phyloP scores from a whole-genome alignment of 2,329 filamentous ascomycete species.

The Trichothecium sympodiale region DNA sequence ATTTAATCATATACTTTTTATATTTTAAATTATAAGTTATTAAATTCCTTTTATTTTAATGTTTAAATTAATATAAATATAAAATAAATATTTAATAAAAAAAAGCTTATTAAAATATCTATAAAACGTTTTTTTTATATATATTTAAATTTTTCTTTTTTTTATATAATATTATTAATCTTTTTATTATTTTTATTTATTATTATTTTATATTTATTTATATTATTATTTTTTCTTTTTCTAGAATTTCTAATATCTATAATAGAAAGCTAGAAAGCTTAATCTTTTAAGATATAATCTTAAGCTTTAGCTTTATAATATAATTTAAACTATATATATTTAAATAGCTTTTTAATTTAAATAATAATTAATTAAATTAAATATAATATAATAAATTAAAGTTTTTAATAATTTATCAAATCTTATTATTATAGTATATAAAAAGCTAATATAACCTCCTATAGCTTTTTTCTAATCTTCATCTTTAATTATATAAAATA shows the following conservation, averaged over 20 bases:
- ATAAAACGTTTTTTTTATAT: background rate
- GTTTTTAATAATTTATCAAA: no score
- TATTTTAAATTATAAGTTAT: background rate
- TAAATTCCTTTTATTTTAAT: conserved; percentile 1
- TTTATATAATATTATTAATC: background rate
- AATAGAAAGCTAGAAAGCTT: no score
- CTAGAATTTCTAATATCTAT: no score
- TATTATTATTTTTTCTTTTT: no score
- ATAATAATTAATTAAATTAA: no score
- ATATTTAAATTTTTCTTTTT: conserved; percentile 1
- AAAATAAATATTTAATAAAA: conserved; percentile 1
- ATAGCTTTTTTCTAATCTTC: background rate
- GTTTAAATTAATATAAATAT: conserved; percentile 1
- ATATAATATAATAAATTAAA: no score
- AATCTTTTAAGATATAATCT: no score
- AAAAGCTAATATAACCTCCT: background rate
- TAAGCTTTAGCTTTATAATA: no score
- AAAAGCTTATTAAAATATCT: conserved; percentile 1
- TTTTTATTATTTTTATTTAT: no score
- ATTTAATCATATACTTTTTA: background rate
- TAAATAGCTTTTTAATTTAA: no score
- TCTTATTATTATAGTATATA: background rate
- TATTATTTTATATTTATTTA: no score
- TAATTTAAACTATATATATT: no score
- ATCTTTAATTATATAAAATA: background rate